phyloP scores from a whole-genome alignment of 202 grass and related monocot genomes.

The Panicum virgatum region DNA sequence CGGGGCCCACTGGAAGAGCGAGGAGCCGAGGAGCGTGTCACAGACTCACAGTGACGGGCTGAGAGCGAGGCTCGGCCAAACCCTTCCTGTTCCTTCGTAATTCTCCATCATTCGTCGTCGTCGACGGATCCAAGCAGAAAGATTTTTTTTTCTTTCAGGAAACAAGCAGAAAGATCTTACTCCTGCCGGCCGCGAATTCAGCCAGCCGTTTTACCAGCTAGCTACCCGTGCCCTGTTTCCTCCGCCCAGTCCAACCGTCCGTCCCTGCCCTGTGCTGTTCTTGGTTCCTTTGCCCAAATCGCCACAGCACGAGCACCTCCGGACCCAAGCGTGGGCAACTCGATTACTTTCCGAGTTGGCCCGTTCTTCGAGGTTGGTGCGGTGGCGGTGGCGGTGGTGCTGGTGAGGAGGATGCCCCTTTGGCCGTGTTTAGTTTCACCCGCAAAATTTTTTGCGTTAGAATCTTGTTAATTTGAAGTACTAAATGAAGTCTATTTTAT shows the following conservation, averaged over 20 bases:
- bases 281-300: neutral
- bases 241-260: constrained; percentile 5
- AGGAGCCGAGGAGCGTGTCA: neutral
- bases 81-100: neutral
- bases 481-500: no score
- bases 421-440: no score
- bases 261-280: neutral
- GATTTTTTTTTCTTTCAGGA: no score
- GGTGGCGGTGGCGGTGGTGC: constrained; percentile 22
- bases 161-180: neutral
- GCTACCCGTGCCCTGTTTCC: neutral
- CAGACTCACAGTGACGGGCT: constrained; percentile 23
- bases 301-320: neutral
- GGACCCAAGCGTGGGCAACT: constrained; percentile 11
- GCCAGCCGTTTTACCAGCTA: neutral
- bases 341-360: constrained; percentile 11
- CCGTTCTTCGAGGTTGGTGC: constrained; percentile 35
- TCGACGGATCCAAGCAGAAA: constrained; percentile 14
- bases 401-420: no score
- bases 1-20: neutral
- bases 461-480: no score
- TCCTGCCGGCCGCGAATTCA: neutral
- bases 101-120: neutral
- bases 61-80: constrained; percentile 32
- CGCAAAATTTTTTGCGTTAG: no score